Evolutionary conservation across 2,329 filamentous ascomycete genomes (phyloP).

Genomic region (Thelonectria blattea): DNA sequence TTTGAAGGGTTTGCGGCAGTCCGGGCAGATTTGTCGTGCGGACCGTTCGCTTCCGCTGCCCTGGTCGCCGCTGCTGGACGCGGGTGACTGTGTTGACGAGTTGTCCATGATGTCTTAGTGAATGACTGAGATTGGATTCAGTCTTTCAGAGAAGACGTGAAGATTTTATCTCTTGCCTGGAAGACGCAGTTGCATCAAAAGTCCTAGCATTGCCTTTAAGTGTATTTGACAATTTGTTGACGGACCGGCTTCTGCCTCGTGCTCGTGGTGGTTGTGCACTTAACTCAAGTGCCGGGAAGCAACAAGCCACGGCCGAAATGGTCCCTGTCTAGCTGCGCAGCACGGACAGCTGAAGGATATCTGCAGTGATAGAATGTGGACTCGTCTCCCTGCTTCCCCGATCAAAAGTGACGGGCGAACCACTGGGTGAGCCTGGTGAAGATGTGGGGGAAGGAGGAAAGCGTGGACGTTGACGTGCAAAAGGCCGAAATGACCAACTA

Average conservation of each 20-base stretch:
- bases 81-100: not conserved
- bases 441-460: not conserved
- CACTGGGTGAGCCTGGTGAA: no score
- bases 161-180: no score
- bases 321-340: not conserved
- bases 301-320: not conserved
- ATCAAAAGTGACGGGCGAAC: not conserved
- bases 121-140: not conserved
- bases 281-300: no score
- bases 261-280: no score
- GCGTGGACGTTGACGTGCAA: no score
- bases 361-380: no score
- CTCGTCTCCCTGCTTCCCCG: not conserved
- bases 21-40: not conserved
- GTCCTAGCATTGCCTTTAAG: no score
- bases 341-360: not conserved
- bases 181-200: no score
- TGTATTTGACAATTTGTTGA: no score
- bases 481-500: not conserved
- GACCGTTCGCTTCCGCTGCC: not conserved
- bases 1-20: not conserved
- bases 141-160: no score
- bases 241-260: no score
- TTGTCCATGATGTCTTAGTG: not conserved
- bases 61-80: not conserved